phyloP scores from a whole-genome alignment of 2,329 filamentous ascomycete genomes.

The Ophiostoma montium region DNA sequence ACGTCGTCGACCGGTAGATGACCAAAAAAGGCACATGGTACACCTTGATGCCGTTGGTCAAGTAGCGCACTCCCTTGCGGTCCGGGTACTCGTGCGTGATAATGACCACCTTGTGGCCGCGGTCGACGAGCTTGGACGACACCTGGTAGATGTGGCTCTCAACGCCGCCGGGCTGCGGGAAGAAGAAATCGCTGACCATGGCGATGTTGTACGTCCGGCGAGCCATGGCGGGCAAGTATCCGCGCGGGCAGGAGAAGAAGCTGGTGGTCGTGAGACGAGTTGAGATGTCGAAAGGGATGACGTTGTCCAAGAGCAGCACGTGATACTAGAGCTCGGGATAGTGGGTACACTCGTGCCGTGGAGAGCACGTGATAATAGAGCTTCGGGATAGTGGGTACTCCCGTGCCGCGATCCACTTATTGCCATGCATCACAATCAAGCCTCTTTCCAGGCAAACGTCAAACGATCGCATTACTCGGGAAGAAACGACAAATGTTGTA shows the following conservation, averaged over 20 bases:
- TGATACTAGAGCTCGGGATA: too few relatives aligned
- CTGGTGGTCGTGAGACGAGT: not conserved
- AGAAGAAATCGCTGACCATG: constrained; percentile 99
- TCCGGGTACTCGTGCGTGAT: constrained; percentile 92
- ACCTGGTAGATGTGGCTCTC: constrained; percentile 99
- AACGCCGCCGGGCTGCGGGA: constrained; percentile 88
- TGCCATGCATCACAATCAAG: too few relatives aligned
- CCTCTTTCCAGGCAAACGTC: too few relatives aligned
- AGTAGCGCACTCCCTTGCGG: constrained; percentile 80
- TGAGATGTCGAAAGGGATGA: not conserved
- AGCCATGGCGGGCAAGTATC: constrained; percentile 25
- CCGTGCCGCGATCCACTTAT: too few relatives aligned
- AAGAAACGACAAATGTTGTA: too few relatives aligned
- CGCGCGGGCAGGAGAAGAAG: not conserved
- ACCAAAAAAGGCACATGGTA: constrained; percentile 95
- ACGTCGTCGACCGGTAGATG: constrained; percentile 84
- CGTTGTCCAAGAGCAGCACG: too few relatives aligned
- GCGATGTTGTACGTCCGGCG: constrained; percentile 53
- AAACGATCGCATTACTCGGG: too few relatives aligned
- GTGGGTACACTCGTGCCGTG: too few relatives aligned
- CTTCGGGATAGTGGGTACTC: too few relatives aligned
- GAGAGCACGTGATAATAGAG: too few relatives aligned
- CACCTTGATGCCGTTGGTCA: constrained; percentile 96
- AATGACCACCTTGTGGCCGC: constrained; percentile 94
- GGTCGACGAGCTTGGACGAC: constrained; percentile 89